A percentile compares a stretch with the other conserved stretches of the same genome.
Conservation (phyloP, 2,329 filamentous ascomycete genomes). For the Epichloe typhina region DNA sequence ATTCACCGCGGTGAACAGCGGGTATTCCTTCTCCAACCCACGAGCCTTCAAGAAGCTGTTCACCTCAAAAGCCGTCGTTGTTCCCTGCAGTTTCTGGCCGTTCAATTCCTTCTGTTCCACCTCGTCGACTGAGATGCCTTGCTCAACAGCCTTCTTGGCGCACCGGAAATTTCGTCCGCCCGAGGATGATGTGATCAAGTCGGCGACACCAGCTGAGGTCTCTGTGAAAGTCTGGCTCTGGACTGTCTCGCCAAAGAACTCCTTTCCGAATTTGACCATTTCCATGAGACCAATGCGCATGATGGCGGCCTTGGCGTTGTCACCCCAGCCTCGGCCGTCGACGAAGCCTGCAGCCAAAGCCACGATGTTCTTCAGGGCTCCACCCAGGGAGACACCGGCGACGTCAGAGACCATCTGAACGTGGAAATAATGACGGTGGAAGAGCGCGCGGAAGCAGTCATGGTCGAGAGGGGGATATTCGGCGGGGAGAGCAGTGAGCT, state of each 20-base stretch:
- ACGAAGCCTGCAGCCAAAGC: conserved; percentile 91
- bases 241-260: conserved; percentile 78
- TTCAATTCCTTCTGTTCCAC: conserved; percentile 85
- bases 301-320: conserved; percentile 96
- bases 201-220: conserved; percentile 86
- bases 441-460: conserved; percentile 67
- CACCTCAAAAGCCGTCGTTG: conserved; percentile 81
- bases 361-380: conserved; percentile 93
- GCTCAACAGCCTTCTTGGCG: conserved; percentile 74
- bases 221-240: conserved; percentile 86
- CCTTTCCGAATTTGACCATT: conserved; percentile 90
- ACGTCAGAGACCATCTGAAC: conserved; percentile 89
- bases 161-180: conserved; percentile 91
- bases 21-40: conserved; percentile 71
- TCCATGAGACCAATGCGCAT: conserved; percentile 94
- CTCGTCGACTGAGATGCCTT: conserved; percentile 68
- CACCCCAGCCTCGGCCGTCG: conserved; percentile 90
- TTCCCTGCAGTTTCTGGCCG: conserved; percentile 93
- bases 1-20: conserved; percentile 82
- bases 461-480: conserved; percentile 85
- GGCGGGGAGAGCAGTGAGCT: conserved; percentile 60
- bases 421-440: conserved; percentile 96
- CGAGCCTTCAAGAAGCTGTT: conserved; percentile 74
- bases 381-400: conserved; percentile 89
- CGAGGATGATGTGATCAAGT: conserved; percentile 86